These are phyloP conservation scores for Microascus cirrosus DNA, from an alignment of 2,329 filamentous ascomycete genomes.

Conservation along the genomic window DNA sequence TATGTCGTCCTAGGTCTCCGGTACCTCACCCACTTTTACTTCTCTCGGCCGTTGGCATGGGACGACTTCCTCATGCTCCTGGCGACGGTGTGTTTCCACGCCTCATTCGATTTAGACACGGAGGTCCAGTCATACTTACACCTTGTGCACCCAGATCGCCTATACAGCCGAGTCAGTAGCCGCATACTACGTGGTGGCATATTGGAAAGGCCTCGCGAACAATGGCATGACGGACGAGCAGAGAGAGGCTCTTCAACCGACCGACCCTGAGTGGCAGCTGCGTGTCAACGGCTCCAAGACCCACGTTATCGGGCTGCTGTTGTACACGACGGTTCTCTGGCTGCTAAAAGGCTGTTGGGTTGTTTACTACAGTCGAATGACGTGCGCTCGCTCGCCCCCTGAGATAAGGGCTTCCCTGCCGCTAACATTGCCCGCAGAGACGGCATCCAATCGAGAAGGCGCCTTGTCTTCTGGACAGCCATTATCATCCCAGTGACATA, in stretches of 20 bases:
- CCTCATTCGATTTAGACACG: neutral
- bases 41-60: slow-evolving; percentile 5
- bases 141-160: slow-evolving; percentile 4
- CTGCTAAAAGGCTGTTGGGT: slow-evolving; percentile 14
- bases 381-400: neutral
- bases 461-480: neutral
- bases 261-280: neutral
- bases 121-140: neutral
- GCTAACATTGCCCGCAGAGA: neutral
- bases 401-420: neutral
- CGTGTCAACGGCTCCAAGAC: slow-evolving; percentile 22
- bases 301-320: slow-evolving; percentile 15
- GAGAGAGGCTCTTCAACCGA: neutral
- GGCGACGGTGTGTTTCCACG: slow-evolving; percentile 3
- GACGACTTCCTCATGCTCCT: slow-evolving; percentile 7
- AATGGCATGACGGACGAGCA: slow-evolving; percentile 5
- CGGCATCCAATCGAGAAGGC: neutral
- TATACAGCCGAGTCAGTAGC: slow-evolving; percentile 16
- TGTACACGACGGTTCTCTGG: slow-evolving; percentile 15
- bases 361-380: neutral
- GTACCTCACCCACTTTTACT: slow-evolving; percentile 5
- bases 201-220: slow-evolving; percentile 9
- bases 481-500: neutral
- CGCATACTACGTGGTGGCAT: slow-evolving; percentile 24
- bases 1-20: slow-evolving; percentile 8